These are phyloP conservation scores for Chrysoporthe cubensis DNA, from an alignment of 2,329 filamentous ascomycete species.

Conservation along the genomic window DNA sequence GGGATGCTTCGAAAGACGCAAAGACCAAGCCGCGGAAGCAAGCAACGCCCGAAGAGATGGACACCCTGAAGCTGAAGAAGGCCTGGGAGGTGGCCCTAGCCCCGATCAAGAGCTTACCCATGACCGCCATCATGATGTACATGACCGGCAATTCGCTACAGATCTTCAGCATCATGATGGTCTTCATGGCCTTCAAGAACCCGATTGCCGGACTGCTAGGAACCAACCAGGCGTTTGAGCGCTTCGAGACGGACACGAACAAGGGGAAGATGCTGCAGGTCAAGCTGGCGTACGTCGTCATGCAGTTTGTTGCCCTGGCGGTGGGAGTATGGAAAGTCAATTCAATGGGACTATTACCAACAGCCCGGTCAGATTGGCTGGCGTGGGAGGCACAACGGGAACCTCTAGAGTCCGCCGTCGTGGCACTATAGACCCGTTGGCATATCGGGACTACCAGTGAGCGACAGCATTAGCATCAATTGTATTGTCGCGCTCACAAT, in stretches of 20 bases:
- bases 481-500: neutral
- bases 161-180: constrained; percentile 99
- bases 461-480: neutral
- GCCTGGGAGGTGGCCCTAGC: constrained; percentile 96
- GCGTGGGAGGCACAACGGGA: constrained; percentile 86
- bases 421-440: constrained; percentile 53
- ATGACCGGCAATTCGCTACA: constrained; percentile 99
- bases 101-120: constrained; percentile 90
- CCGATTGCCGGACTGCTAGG: constrained; percentile 82
- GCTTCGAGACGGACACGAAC: constrained; percentile 84
- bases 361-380: constrained; percentile 95
- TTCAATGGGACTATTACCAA: constrained; percentile 92
- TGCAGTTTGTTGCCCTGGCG: constrained; percentile 82
- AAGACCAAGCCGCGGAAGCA: constrained; percentile 62
- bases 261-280: constrained; percentile 74
- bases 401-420: constrained; percentile 67
- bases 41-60: constrained; percentile 82
- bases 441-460: neutral
- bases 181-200: constrained; percentile 98
- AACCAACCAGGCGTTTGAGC: constrained; percentile 87
- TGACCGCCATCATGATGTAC: constrained; percentile 99
- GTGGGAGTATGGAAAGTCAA: constrained; percentile 97
- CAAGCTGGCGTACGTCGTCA: constrained; percentile 84
- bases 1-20: constrained; percentile 50
- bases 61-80: constrained; percentile 96